A percentile compares a stretch with the other conserved stretches of the same genome.
phyloP scores from a whole-genome alignment of 1,284 basidiomycete species.

The Microbotryum lychnidis-dioicae region DNA sequence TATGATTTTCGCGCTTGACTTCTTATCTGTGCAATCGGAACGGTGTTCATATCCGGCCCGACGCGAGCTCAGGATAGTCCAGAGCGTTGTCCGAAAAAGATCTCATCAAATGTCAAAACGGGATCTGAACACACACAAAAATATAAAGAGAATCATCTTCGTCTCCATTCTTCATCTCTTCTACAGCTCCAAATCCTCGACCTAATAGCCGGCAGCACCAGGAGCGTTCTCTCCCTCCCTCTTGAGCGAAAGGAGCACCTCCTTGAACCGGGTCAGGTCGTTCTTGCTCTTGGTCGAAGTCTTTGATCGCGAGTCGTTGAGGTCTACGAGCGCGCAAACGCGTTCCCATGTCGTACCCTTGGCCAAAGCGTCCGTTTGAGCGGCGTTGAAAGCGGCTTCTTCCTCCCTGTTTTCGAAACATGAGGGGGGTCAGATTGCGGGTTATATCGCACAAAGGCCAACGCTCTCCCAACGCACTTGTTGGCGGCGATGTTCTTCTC shows the following conservation, averaged over 20 bases:
- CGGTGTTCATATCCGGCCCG: not conserved
- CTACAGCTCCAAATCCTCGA: not conserved
- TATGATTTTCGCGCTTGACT: not conserved
- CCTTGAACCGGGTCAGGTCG: conserved; percentile 83
- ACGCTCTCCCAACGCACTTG: conserved; percentile 57
- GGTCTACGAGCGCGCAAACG: conserved; percentile 74
- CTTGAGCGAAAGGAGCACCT: conserved; percentile 73
- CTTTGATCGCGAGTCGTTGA: conserved; percentile 93
- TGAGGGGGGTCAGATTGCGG: not conserved
- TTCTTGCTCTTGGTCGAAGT: conserved; percentile 86
- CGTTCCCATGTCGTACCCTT: conserved; percentile 94
- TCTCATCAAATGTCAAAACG: too few relatives aligned
- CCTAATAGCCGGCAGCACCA: conserved; percentile 78
- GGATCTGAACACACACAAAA: not conserved
- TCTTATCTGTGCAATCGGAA: too few relatives aligned
- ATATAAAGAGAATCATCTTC: not conserved
- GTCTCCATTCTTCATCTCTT: not conserved
- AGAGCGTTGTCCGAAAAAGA: not conserved
- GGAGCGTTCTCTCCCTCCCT: conserved; percentile 83
- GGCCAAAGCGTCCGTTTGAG: conserved; percentile 66
- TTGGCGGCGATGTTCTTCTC: conserved; percentile 89
- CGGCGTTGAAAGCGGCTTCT: conserved; percentile 71
- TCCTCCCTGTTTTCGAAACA: conserved; percentile 55
- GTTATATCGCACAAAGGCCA: not conserved
- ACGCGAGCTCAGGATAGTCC: not conserved